Percentiles rank a stretch among this genome's conserved stretches.
These are phyloP conservation scores for Mycena leptocephala DNA, from an alignment of 768 basidiomycete species.

Conservation along the genomic window DNA sequence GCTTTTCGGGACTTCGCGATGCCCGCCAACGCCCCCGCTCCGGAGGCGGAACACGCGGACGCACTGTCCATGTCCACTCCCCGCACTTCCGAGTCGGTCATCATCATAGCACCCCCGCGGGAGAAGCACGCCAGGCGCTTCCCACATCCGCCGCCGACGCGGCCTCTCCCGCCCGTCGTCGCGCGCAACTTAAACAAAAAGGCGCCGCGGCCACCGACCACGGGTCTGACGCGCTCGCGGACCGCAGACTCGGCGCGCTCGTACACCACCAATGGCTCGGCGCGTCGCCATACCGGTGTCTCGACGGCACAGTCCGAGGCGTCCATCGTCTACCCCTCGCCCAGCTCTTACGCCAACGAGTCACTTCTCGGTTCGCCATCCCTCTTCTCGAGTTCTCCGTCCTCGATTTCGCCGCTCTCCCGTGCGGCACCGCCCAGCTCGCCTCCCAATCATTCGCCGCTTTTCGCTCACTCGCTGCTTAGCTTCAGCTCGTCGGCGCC, in stretches of 20 bases:
- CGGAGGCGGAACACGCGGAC: not conserved
- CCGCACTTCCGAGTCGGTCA: not conserved
- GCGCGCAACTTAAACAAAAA: not conserved
- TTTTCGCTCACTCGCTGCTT: too few species aligned
- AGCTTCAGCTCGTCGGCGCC: too few species aligned
- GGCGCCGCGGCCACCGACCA: not conserved
- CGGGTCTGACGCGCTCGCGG: not conserved
- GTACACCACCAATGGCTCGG: not conserved
- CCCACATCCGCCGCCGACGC: not conserved
- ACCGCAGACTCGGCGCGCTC: not conserved
- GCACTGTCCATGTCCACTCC: not conserved
- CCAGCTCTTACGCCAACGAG: too few species aligned
- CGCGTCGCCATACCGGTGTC: not conserved
- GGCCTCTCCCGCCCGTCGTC: not conserved
- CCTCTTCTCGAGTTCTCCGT: too few species aligned
- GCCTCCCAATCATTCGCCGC: too few species aligned
- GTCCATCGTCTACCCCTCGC: not conserved
- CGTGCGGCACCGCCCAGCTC: too few species aligned
- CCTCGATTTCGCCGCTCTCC: too few species aligned
- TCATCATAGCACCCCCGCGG: conserved; percentile 7
- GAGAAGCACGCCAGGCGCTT: not conserved
- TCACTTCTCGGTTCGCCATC: too few species aligned
- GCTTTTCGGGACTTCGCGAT: conserved; percentile 24
- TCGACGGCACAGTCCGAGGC: not conserved
- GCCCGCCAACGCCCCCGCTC: conserved; percentile 3